These are phyloP conservation scores for Umbilicus rupestris DNA, from an alignment of 164 flowering plant genomes.

Conservation along the genomic window DNA sequence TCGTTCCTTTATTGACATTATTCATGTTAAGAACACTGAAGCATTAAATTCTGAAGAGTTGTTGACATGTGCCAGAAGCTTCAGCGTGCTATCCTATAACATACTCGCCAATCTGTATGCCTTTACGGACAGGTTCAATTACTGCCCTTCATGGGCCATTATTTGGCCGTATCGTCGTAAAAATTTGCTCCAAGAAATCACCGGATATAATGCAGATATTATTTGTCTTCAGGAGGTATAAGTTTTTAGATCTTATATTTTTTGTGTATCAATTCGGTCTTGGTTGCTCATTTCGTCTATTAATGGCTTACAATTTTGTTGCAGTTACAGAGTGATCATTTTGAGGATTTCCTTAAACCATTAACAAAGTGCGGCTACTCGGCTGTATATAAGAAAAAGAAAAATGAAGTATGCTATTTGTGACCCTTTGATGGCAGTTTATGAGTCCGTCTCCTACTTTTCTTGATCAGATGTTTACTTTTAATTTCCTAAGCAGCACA, in stretches of 20 bases:
- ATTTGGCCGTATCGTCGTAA: slow-evolving; percentile 41
- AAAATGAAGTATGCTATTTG: slow-evolving; percentile 17
- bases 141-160: slow-evolving; percentile 47
- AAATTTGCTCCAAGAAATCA: slow-evolving; percentile 39
- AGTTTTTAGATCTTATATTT: not conserved
- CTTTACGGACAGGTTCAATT: slow-evolving; percentile 1
- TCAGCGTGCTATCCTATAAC: slow-evolving; percentile 42
- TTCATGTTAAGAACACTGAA: slow-evolving; percentile 7
- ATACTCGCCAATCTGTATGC: slow-evolving; percentile 29
- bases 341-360: slow-evolving; percentile 39
- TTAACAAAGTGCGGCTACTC: slow-evolving; percentile 36
- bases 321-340: slow-evolving; percentile 59
- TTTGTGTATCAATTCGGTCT: not conserved
- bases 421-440: not conserved
- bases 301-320: slow-evolving; percentile 10
- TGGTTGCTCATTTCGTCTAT: not conserved
- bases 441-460: not conserved
- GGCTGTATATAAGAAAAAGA: slow-evolving; percentile 31
- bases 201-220: slow-evolving; percentile 43
- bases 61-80: slow-evolving; percentile 11
- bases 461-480: not conserved
- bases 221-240: slow-evolving; percentile 57
- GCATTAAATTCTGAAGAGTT: no score
- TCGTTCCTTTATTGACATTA: slow-evolving; percentile 25
- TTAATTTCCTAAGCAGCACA: no score